Conservation (phyloP, 495 filamentous ascomycete species). For the Penicillium coffeae region DNA sequence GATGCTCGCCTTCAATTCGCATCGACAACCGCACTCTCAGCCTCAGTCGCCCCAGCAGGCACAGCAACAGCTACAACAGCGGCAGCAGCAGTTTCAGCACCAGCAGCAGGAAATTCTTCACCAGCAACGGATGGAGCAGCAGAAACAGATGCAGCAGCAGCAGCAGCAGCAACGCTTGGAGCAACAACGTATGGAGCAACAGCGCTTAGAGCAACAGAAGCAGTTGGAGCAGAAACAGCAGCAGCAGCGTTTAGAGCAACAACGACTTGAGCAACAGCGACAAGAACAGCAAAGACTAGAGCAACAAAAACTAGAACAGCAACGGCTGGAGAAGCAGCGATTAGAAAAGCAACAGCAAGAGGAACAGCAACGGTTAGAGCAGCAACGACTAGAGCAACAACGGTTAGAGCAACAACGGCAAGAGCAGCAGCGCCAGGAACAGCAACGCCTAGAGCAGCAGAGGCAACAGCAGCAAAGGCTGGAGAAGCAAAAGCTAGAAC, state of each 20-base stretch:
- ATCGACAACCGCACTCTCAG: conserved; percentile 26
- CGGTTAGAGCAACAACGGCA: conserved; percentile 16
- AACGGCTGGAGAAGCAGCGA: conserved; percentile 9
- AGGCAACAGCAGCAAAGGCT: conserved; percentile 12
- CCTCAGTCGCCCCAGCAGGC: conserved; percentile 32
- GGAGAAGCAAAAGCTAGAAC: conserved; percentile 8
- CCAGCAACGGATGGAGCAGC: conserved; percentile 20
- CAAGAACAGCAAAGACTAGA: conserved; percentile 21
- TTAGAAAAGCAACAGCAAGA: conserved; percentile 8
- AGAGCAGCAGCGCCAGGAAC: conserved; percentile 11
- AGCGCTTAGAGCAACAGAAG: conserved; percentile 17
- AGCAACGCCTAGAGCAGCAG: conserved; percentile 16
- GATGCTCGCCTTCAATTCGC: conserved; percentile 28
- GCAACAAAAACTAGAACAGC: conserved; percentile 17
- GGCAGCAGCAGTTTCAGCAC: conserved; percentile 25
- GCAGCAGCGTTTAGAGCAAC: conserved; percentile 15
- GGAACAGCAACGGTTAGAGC: conserved; percentile 1
- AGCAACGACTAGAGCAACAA: conserved; percentile 16
- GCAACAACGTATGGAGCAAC: conserved; percentile 15
- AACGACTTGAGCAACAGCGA: conserved; percentile 14
- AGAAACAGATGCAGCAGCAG: conserved; percentile 21
- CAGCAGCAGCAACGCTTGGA: conserved; percentile 10
- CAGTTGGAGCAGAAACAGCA: conserved; percentile 21
- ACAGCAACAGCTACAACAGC: conserved; percentile 26
- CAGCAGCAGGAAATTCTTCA: conserved; percentile 19